Percentiles rank a stretch among this genome's conserved stretches.
phyloP scores from a whole-genome alignment of 2,329 filamentous ascomycete species.

The Tolypocladium tropicale region DNA sequence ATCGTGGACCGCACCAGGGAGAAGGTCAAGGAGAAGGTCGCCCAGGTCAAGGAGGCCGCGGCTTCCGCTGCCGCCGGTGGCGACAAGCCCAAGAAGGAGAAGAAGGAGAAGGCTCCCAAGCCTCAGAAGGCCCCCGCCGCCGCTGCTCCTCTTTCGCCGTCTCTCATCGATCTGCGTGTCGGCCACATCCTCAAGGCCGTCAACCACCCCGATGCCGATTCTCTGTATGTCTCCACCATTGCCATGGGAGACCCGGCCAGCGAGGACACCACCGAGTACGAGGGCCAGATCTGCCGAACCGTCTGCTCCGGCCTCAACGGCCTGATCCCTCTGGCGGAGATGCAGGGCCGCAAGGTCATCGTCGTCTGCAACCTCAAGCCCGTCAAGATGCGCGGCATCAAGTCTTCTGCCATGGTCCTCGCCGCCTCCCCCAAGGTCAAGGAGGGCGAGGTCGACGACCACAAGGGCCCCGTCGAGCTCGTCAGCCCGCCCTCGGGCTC shows the following conservation, averaged over 20 bases:
- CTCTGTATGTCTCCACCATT: conserved; percentile 89
- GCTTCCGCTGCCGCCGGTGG: conserved; percentile 21
- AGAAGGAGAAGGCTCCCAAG: conserved; percentile 82
- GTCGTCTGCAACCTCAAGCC: conserved; percentile 98
- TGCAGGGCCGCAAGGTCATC: conserved; percentile 93
- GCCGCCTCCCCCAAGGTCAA: conserved; percentile 78
- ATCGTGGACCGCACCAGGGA: conserved; percentile 53
- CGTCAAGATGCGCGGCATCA: conserved; percentile 92
- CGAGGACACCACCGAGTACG: conserved; percentile 84
- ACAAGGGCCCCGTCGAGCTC: conserved; percentile 86
- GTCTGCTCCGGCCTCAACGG: conserved; percentile 97
- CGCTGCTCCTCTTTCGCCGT: conserved; percentile 69
- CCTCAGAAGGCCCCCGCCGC: conserved; percentile 55
- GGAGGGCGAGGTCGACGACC: conserved; percentile 75
- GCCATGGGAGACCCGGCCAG: conserved; percentile 82
- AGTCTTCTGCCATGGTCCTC: conserved; percentile 78
- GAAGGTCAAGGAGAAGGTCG: conserved; percentile 41
- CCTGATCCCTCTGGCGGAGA: conserved; percentile 82
- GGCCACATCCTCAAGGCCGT: conserved; percentile 95
- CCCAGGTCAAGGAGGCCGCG: conserved; percentile 29
- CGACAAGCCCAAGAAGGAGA: conserved; percentile 63
- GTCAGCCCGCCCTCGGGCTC: conserved; percentile 72
- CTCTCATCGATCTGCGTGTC: conserved; percentile 87
- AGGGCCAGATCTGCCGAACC: conserved; percentile 84
- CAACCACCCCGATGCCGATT: conserved; percentile 94